Base-by-base conservation (phyloP, 768 basidiomycete species). In the Holtermannia corniformis region DNA sequence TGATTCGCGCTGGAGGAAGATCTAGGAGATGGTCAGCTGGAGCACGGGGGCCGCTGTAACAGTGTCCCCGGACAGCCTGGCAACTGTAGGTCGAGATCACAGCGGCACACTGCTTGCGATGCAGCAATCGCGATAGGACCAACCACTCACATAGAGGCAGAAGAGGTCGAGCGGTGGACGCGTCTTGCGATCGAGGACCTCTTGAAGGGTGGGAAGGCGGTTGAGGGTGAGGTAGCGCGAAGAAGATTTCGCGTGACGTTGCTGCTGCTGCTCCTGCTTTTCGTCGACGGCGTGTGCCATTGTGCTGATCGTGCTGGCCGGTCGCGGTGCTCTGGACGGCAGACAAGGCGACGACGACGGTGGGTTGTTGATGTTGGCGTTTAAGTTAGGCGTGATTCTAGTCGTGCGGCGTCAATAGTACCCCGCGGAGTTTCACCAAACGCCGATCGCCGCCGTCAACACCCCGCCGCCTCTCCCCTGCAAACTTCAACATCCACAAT, bases 141-240 rank as follows among this genome's bases (percentile, higher is more conserved):
- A 37, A 27, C 20, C 14, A 86, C 87, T 74, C 68, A 95, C 91
- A 53, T 93, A 93, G 77, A 95, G 93, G 85, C 92, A 93, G 78
- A 95, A 99, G 50, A 99, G 78, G 76, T 99, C 95, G 26, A 99
- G 89, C 19, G 95, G 95, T 0, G 95, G 89, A 56, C 87, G 76
- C 27, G 93, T 95, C 67, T 85, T 80, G 62, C 93, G 79, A 19
- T 86, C 86, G 24, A 97, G 79, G 45, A 96, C 91, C 76, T 97
- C 90, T 21, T 82, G 58, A 14, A 72, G 60, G 4, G 69, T 70
- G 1, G 71, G 71, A 14, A 74, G 60, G 22, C 73, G 60, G 37
- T 64, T 65, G 20, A 68, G 56, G 46, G 63, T 65, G 41, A 68
- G 57, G 45, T 68, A 64, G 41, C 66, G 53, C 40, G 62, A 53